These are phyloP conservation scores for Aureococcus anophagefferens DNA, from an alignment of 108 stramenopile species.

Conservation along the genomic window DNA sequence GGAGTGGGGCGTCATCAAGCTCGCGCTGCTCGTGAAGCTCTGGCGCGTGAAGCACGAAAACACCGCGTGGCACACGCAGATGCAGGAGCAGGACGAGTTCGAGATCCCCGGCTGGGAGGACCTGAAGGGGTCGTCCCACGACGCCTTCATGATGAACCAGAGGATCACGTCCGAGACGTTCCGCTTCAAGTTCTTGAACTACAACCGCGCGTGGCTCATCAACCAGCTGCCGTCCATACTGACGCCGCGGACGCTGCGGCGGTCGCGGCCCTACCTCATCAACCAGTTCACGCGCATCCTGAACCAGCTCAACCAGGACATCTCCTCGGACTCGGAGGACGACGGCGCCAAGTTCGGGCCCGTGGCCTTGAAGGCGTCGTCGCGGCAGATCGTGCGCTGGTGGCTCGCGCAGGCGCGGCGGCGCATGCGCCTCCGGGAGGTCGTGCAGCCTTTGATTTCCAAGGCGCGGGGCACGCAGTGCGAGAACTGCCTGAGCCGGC, in stretches of 20 bases:
- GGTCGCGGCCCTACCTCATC: constrained; percentile 61
- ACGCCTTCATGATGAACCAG: constrained; percentile 62
- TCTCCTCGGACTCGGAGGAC: constrained; percentile 59
- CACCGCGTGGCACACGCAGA: constrained; percentile 48
- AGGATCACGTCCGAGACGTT: constrained; percentile 61
- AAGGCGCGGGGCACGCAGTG: constrained; percentile 53
- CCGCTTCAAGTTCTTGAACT: constrained; percentile 71
- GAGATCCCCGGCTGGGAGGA: constrained; percentile 43
- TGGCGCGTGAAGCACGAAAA: constrained; percentile 64
- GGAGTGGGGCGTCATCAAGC: constrained; percentile 31
- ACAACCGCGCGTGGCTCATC: constrained; percentile 68
- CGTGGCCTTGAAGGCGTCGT: constrained; percentile 43
- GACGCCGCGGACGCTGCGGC: constrained; percentile 59
- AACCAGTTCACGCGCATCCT: constrained; percentile 63
- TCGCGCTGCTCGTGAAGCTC: constrained; percentile 48
- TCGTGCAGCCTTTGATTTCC: constrained; percentile 45
- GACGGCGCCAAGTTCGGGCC: constrained; percentile 51
- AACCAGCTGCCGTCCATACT: constrained; percentile 60
- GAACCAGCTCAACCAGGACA: constrained; percentile 46
- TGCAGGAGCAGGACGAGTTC: constrained; percentile 37
- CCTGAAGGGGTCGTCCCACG: constrained; percentile 43
- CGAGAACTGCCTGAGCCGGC: constrained; percentile 55
- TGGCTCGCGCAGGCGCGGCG: constrained; percentile 53
- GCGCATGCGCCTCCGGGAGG: constrained; percentile 29
- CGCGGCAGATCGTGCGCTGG: constrained; percentile 47